Evolutionary conservation across 805 yeast species (phyloP), one percentile per base, ranked within the genome.

Genomic region (Yarrowia bubula): DNA sequence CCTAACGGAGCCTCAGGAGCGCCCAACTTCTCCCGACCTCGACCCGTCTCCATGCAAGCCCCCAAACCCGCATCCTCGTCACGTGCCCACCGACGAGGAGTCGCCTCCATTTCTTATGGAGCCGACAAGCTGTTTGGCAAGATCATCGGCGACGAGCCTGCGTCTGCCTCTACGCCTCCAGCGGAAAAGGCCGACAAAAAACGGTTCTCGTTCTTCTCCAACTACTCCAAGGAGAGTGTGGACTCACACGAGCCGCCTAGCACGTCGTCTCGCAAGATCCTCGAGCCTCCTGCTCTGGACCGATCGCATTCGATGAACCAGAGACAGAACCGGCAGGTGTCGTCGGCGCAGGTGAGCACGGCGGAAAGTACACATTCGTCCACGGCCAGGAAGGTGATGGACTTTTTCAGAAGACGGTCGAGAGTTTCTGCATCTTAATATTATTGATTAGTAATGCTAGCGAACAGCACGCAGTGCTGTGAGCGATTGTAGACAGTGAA

Each of bases 391-490:
- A 71, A 69, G 69, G 76, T 76, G 14, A 72, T 76, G 41, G 77
- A 75, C 51, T 75, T 74, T 66, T 73, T 76, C 72, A 74, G 74
- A 68, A 70, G 79, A 32, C 70, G 78, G n/a, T 74, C 77, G 8
- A 67, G 76, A 58, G 69, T 74, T 51, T 71, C 68, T 38, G 68
- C 66, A 57, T 31, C 38, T 33, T 65, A 35, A 58, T 51, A 51
- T 51, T 51, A 39, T 58, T 53, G 33, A 31, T 47, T 17, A 35
- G 18, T 31, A 44, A 22, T 22, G 28, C n/a, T n/a, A n/a, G 28
- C 28, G 28, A 22, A 5, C 28, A 22, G 28, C 28, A 5, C 3
- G 28, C 28, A 22, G 28, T 22, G 28, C 28, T 22, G 28, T 22
- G 28, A 22, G 5, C 28, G n/a, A 22, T 3, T 3, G 28, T 22